Evolutionary conservation across 2,329 filamentous ascomycete species (phyloP).

Genomic region (Hypoxylon sp.): DNA sequence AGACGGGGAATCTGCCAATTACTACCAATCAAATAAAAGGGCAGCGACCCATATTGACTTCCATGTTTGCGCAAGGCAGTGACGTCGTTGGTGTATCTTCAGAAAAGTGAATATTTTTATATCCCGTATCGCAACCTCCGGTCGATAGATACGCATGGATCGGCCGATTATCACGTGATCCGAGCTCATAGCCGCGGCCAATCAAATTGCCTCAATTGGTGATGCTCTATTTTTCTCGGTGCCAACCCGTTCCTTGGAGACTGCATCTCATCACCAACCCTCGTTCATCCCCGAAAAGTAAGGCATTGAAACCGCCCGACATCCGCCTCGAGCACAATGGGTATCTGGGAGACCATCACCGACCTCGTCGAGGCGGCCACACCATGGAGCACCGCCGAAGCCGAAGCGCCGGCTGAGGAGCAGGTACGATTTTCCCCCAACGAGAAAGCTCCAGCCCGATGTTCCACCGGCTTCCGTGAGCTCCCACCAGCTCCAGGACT

Average conservation of each 20-base stretch:
- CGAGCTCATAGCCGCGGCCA: conserved; percentile 53
- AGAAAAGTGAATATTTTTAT: conserved; percentile 25
- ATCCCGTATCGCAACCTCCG: conserved; percentile 9
- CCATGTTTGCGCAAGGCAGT: background rate
- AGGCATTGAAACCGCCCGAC: conserved; percentile 56
- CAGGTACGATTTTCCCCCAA: conserved; percentile 57
- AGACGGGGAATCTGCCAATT: background rate
- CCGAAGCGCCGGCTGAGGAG: conserved; percentile 76
- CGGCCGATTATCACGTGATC: conserved; percentile 49
- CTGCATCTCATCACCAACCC: conserved; percentile 49
- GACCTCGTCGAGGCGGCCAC: conserved; percentile 74
- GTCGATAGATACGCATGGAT: conserved; percentile 15
- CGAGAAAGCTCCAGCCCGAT: conserved; percentile 14
- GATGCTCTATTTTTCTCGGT: conserved; percentile 58
- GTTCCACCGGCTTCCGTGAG: conserved; percentile 18
- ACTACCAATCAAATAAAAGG: background rate
- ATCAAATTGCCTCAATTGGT: conserved; percentile 64
- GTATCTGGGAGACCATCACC: conserved; percentile 74
- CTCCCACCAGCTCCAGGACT: background rate
- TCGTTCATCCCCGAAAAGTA: conserved; percentile 54
- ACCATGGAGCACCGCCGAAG: conserved; percentile 74
- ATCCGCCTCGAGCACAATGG: conserved; percentile 65
- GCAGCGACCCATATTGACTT: background rate
- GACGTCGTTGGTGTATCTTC: background rate
- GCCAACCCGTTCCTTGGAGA: conserved; percentile 48